Conservation (phyloP, 2,329 filamentous ascomycete species). For the Biscogniauxia marginata region DNA sequence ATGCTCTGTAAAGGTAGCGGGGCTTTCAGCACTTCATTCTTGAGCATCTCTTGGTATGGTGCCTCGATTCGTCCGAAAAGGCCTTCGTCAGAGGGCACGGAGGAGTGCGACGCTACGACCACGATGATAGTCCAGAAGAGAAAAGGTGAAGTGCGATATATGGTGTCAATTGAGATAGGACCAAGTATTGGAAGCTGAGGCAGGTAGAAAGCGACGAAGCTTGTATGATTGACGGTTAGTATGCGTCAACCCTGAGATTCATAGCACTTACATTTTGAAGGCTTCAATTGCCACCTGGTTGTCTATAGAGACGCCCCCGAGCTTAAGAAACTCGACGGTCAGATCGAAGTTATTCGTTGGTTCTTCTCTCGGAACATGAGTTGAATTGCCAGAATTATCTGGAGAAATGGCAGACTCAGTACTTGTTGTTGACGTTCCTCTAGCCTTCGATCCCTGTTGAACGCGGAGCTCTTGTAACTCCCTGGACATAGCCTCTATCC, state of each 20-base stretch:
- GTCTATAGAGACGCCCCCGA: constrained; percentile 16
- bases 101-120: constrained; percentile 22
- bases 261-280: constrained; percentile 25
- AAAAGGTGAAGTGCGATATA: constrained; percentile 26
- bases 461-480: constrained; percentile 33
- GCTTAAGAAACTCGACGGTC: constrained; percentile 19
- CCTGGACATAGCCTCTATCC: constrained; percentile 33
- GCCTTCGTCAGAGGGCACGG: constrained; percentile 12
- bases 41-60: constrained; percentile 24
- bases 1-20: constrained; percentile 30
- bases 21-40: constrained; percentile 20
- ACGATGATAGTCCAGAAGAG: constrained; percentile 33
- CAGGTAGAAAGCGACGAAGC: constrained; percentile 26
- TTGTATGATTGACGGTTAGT: constrained; percentile 2
- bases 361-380: constrained; percentile 11
- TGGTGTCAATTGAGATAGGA: constrained; percentile 23
- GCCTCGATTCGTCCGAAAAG: constrained; percentile 23
- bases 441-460: constrained; percentile 17
- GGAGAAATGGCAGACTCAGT: constrained; percentile 23
- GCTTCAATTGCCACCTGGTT: constrained; percentile 20
- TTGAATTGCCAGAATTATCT: constrained; percentile 13
- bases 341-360: constrained; percentile 25
- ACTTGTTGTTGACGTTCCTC: constrained; percentile 20
- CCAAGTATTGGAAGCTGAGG: constrained; percentile 31
- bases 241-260: neutral